A percentile compares a stretch with the other conserved stretches of the same genome.
Conservation (phyloP, 2,329 filamentous ascomycete species). For the Penicillium verrucosum region DNA sequence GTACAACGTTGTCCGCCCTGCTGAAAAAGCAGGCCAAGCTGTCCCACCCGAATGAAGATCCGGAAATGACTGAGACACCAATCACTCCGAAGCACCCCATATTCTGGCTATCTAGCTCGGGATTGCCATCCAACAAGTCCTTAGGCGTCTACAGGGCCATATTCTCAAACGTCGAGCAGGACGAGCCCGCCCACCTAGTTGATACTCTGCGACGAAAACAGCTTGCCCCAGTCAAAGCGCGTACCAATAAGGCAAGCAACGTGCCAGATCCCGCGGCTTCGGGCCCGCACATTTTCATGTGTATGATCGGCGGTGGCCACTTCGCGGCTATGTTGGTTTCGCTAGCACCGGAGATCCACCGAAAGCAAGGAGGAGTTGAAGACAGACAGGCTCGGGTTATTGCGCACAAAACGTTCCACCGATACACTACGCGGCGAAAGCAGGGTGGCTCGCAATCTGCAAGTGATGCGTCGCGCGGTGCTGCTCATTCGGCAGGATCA, state of each 20-base stretch:
- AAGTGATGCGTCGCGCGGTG: slow-evolving; percentile 90
- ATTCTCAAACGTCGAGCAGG: slow-evolving; percentile 69
- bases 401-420: slow-evolving; percentile 95
- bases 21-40: slow-evolving; percentile 80
- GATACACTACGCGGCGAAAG: slow-evolving; percentile 93
- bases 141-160: slow-evolving; percentile 83
- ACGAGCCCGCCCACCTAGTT: slow-evolving; percentile 60
- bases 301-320: slow-evolving; percentile 97
- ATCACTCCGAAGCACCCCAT: slow-evolving; percentile 68
- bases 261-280: slow-evolving; percentile 46
- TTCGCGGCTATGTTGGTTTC: slow-evolving; percentile 97
- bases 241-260: slow-evolving; percentile 34
- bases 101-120: slow-evolving; percentile 78
- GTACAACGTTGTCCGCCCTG: slow-evolving; percentile 65
- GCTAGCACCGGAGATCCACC: slow-evolving; percentile 73
- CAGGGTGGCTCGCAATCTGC: slow-evolving; percentile 94
- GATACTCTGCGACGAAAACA: slow-evolving; percentile 74
- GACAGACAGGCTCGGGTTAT: slow-evolving; percentile 83
- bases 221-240: slow-evolving; percentile 57
- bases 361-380: slow-evolving; percentile 65
- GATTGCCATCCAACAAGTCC: slow-evolving; percentile 72
- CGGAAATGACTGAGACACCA: slow-evolving; percentile 44
- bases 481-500: slow-evolving; percentile 89
- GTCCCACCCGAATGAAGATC: slow-evolving; percentile 49
- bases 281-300: slow-evolving; percentile 86